These are phyloP conservation scores for Cicer bijugum DNA, from an alignment of 306 rosid species.

Conservation along the genomic window DNA sequence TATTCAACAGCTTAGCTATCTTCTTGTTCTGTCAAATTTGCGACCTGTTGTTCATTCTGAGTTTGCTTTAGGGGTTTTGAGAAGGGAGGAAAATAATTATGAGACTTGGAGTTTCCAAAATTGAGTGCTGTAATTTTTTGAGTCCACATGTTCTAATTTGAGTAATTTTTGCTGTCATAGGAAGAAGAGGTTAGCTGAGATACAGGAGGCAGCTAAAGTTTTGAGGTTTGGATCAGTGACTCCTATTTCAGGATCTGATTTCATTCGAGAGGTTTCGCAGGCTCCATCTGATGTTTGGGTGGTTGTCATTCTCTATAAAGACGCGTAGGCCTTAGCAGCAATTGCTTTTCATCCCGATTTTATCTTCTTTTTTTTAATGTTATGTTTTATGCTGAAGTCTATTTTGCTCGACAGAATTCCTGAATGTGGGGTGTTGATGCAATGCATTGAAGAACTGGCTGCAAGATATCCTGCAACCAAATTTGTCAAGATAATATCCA, in stretches of 20 bases:
- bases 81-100: slow-evolving; percentile 3
- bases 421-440: slow-evolving; percentile 84
- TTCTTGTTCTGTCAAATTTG: neutral
- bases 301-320: slow-evolving; percentile 91
- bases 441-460: slow-evolving; percentile 84
- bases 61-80: slow-evolving; percentile 16
- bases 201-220: slow-evolving; percentile 82
- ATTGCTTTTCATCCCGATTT: neutral
- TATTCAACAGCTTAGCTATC: neutral
- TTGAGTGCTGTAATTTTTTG: neutral
- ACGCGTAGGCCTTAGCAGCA: slow-evolving; percentile 61
- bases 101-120: slow-evolving; percentile 15
- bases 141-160: slow-evolving; percentile 10
- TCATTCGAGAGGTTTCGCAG: slow-evolving; percentile 93
- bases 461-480: slow-evolving; percentile 84
- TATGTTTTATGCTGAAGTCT: slow-evolving; percentile 20
- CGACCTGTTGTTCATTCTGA: neutral
- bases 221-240: slow-evolving; percentile 79
- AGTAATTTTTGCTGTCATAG: slow-evolving; percentile 49
- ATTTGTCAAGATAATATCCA: slow-evolving; percentile 90
- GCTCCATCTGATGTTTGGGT: slow-evolving; percentile 99
- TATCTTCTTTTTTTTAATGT: neutral
- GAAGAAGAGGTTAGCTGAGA: slow-evolving; percentile 89
- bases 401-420: slow-evolving; percentile 56
- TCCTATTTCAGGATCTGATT: slow-evolving; percentile 94